Conservation (phyloP, 495 filamentous ascomycete species). For the Aspergillus nidulans region DNA sequence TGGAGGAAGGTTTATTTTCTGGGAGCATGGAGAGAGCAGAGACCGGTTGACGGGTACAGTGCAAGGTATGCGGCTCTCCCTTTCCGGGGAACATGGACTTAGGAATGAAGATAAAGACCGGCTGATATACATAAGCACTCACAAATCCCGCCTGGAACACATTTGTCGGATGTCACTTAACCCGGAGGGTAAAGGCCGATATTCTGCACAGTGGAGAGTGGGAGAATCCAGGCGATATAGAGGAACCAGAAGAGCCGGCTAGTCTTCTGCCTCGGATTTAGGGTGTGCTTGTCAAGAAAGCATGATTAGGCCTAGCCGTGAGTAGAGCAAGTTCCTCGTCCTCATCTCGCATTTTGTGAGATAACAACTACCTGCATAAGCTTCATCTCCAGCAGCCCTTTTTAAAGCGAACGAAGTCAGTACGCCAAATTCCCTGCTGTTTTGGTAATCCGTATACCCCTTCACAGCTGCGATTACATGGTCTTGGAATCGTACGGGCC, state of each 20-base stretch:
- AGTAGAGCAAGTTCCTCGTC: neutral
- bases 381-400: too few relatives aligned
- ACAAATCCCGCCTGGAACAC: slow-evolving; percentile 25
- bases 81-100: too few relatives aligned
- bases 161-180: slow-evolving; percentile 22
- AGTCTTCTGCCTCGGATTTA: slow-evolving; percentile 21
- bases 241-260: slow-evolving; percentile 17
- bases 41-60: slow-evolving; percentile 22
- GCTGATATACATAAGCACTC: slow-evolving; percentile 16
- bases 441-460: too few relatives aligned
- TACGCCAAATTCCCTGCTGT: too few relatives aligned
- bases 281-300: slow-evolving; percentile 26
- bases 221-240: slow-evolving; percentile 22
- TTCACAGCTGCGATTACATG: too few relatives aligned
- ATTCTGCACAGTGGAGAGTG: slow-evolving; percentile 23
- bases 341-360: too few relatives aligned
- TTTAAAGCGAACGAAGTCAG: too few relatives aligned
- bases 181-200: slow-evolving; percentile 18
- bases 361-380: too few relatives aligned
- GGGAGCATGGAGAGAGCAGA: slow-evolving; percentile 35
- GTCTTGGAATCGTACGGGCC: too few relatives aligned
- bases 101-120: neutral
- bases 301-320: slow-evolving; percentile 4
- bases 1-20: slow-evolving; percentile 39
- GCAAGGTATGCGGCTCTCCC: slow-evolving; percentile 34